phyloP scores from a whole-genome alignment of 306 rosid genomes.

The peach (Prunus persica) region Prunus_persica_NCBIv2 NC_034015.1:17706001-17706500 shows the following conservation, averaged over 20 bases:
- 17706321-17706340: constrained; percentile 19
- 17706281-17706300: constrained; percentile 80
- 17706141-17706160: neutral
- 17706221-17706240: constrained; percentile 84
- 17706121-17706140: neutral
- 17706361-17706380: constrained; percentile 32
- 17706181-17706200: constrained; percentile 81
- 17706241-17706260: constrained; percentile 78
- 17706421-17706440: constrained; percentile 19
- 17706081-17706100: constrained; percentile 59
- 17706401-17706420: constrained; percentile 34
- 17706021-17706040: constrained; percentile 72
- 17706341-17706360: constrained; percentile 14
- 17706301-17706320: constrained; percentile 54
- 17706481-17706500: constrained; percentile 16
- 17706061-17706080: constrained; percentile 67
- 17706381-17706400: constrained; percentile 32
- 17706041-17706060: constrained; percentile 93
- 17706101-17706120: constrained; percentile 10
- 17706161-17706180: constrained; percentile 85
- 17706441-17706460: constrained; percentile 13
- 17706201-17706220: constrained; percentile 96
- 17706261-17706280: constrained; percentile 85
- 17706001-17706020: constrained; percentile 51
- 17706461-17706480: constrained; percentile 26